phyloP scores from a whole-genome alignment of 2,329 filamentous ascomycete genomes.

The Corynespora cassiicola region DNA sequence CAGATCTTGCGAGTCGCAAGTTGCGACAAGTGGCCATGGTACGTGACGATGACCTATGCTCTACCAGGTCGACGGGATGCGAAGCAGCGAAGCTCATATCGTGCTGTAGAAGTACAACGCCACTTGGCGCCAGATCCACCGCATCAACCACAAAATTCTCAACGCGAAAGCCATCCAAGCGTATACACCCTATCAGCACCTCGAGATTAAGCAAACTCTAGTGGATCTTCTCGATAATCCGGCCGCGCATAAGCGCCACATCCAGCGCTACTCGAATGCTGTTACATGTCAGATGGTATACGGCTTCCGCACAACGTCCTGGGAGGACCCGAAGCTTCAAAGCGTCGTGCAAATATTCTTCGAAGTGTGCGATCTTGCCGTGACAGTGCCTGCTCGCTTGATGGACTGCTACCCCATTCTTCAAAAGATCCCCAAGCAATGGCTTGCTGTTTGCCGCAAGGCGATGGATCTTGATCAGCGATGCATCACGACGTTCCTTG shows the following conservation, averaged over 20 bases:
- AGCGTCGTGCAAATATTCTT: constrained; percentile 2
- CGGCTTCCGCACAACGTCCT: constrained; percentile 37
- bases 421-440: background rate
- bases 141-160: constrained; percentile 12
- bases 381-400: background rate
- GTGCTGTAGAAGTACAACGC: constrained; percentile 4
- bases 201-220: constrained; percentile 62
- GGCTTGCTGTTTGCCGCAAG: background rate
- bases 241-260: constrained; percentile 48
- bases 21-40: constrained; percentile 1
- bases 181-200: constrained; percentile 56
- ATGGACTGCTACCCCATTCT: constrained; percentile 1
- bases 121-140: constrained; percentile 4
- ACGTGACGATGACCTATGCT: background rate
- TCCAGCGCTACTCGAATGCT: constrained; percentile 56
- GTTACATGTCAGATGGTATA: constrained; percentile 58
- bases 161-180: constrained; percentile 10
- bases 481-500: background rate
- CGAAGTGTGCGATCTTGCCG: background rate
- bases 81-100: background rate
- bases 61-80: no score
- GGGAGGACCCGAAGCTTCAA: constrained; percentile 1
- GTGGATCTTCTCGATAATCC: constrained; percentile 54
- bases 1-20: constrained; percentile 11
- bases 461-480: background rate